Evolutionary conservation across 2,329 filamentous ascomycete genomes (phyloP).

Genomic region (Trichoderma gracile): DNA sequence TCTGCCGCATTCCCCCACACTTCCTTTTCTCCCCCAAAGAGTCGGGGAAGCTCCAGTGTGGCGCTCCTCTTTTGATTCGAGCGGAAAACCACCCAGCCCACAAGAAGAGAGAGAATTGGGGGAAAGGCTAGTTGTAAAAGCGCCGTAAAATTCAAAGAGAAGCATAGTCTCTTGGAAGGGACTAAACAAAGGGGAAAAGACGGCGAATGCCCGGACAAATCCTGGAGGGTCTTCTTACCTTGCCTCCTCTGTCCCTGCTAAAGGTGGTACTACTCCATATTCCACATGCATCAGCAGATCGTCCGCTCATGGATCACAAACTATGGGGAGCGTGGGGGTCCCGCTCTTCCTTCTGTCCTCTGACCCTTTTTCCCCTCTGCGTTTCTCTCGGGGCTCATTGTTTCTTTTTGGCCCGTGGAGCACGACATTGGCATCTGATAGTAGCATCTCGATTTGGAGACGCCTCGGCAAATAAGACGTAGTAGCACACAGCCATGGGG

Average conservation of each 20-base stretch:
- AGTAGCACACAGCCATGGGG: slow-evolving; percentile 4
- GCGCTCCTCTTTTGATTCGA: not conserved
- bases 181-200: not conserved
- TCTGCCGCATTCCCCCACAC: slow-evolving; percentile 13
- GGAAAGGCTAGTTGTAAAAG: slow-evolving; percentile 3
- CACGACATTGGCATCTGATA: slow-evolving; percentile 4
- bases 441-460: not conserved
- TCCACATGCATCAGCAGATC: slow-evolving; percentile 7
- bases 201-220: not conserved
- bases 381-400: too few species aligned
- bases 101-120: too few species aligned
- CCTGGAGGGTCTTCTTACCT: not conserved
- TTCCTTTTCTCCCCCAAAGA: not conserved
- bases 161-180: too few species aligned
- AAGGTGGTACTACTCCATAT: not conserved
- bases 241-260: too few species aligned
- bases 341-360: not conserved
- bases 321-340: slow-evolving; percentile 21
- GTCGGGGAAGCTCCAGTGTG: slow-evolving; percentile 4
- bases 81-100: not conserved
- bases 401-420: slow-evolving; percentile 1
- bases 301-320: not conserved
- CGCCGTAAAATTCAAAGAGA: too few species aligned
- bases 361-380: too few species aligned
- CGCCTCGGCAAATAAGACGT: slow-evolving; percentile 2